Evolutionary conservation across 345 rosid genomes (phyloP).

Genomic region (Corchorus capsularis): DNA sequence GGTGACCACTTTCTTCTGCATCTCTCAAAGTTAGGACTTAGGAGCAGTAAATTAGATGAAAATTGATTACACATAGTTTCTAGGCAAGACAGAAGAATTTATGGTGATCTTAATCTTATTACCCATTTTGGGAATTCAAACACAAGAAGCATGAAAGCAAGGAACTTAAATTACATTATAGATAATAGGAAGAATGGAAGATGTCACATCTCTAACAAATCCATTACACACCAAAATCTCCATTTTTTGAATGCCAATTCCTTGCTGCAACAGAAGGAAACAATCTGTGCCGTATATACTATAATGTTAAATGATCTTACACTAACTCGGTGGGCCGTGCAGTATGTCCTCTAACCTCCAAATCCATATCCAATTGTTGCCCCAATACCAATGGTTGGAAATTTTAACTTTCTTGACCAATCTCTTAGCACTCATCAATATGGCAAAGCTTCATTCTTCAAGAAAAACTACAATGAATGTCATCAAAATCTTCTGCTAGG

Average conservation of each 20-base stretch:
- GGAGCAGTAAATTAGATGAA: background rate
- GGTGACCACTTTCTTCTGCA: background rate
- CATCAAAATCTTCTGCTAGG: background rate
- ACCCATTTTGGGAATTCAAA: background rate
- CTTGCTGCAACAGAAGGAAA: background rate
- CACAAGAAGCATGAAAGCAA: background rate
- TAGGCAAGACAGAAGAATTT: background rate
- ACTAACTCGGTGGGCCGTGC: background rate
- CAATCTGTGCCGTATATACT: background rate
- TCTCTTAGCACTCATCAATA: background rate
- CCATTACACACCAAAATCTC: background rate
- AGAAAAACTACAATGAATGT: background rate
- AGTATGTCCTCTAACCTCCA: background rate
- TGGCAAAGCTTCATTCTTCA: background rate
- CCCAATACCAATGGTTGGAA: background rate
- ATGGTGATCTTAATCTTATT: background rate
- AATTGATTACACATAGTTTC: background rate
- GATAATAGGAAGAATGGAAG: background rate
- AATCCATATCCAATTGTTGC: background rate
- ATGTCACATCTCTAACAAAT: background rate
- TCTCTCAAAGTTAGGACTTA: background rate
- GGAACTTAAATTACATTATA: background rate
- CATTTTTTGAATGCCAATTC: background rate
- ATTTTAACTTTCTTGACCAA: background rate
- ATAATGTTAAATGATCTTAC: slow-evolving; percentile 7